Base-by-base conservation (phyloP, 2,329 filamentous ascomycete genomes). In the Phaeoacremonium minimum region DNA sequence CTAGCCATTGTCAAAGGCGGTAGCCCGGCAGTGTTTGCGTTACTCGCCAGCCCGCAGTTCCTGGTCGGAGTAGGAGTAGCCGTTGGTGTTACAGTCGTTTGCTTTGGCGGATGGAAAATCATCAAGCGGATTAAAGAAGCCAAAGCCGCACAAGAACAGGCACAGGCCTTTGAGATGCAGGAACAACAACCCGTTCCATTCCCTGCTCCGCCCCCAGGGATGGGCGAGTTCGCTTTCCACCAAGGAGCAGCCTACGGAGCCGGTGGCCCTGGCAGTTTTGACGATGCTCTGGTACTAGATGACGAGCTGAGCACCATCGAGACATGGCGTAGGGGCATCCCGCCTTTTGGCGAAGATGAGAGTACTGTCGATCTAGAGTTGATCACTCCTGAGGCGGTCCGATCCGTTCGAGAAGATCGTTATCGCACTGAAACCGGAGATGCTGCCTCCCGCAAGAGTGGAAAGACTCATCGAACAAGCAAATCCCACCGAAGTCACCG, bases 81-180 rank as follows among this genome's bases (percentile, higher is more conserved):
- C 1, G 81, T 95, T 1, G 93, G 93, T 12, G 83, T 95, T n/a
- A 97, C 93, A 0, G 82, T 97, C 7, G 87, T 98, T 51, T 90
- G 93, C 58, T 87, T 98, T 42, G 93, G 93, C 36, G 91, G 93
- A 5, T 97, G 88, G 76, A 97, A 95, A 66, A 96, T 98, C 58
- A 82, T 98, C 63, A 94, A 96, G 71, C 83, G 81, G 49, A 87
- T 97, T 47, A 61, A 63, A 41, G 71, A 73, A 36, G 56, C 54
- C 15, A 56, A 58, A 36, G 46, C 52, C 28, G 42, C 38, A 6
- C 9, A 9, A n/a, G 20, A n/a, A n/a, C 13, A 19, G 15, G 37
- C 37, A 3, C 43, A 44, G 35, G 50, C 55, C 2, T 48, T 58
- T 7, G 50, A 51, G 37, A 51, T 51, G 48, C 38, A 44, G 15